These are phyloP conservation scores for Rhynchosporium agropyri DNA, from an alignment of 2,329 filamentous ascomycete species.

Conservation along the genomic window DNA sequence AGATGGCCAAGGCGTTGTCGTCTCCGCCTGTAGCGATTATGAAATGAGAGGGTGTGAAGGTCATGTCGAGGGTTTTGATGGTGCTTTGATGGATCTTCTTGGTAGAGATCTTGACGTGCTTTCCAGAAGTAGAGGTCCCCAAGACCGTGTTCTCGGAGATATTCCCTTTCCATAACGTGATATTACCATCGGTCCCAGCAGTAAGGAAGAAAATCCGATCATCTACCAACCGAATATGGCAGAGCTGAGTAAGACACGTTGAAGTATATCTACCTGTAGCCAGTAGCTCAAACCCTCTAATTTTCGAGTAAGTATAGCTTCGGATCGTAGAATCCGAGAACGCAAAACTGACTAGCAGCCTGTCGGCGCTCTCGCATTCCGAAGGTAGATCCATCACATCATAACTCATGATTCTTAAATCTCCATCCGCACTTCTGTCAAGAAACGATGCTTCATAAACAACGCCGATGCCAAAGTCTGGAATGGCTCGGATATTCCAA, in stretches of 20 bases:
- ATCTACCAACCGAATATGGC: slow-evolving; percentile 46
- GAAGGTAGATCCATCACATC: slow-evolving; percentile 51
- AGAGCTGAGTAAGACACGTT: slow-evolving; percentile 72
- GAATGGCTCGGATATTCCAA: slow-evolving; percentile 66
- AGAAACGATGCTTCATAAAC: slow-evolving; percentile 58
- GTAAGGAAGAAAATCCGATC: slow-evolving; percentile 55
- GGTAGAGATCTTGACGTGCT: slow-evolving; percentile 27
- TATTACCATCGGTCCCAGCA: slow-evolving; percentile 78
- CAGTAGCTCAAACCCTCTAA: slow-evolving; percentile 52
- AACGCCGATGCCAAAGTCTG: slow-evolving; percentile 54
- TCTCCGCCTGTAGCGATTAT: slow-evolving; percentile 80
- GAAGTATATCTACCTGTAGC: slow-evolving; percentile 65
- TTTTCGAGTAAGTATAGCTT: slow-evolving; percentile 52
- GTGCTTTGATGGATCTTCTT: slow-evolving; percentile 75
- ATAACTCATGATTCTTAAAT: slow-evolving; percentile 82
- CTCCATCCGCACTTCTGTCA: slow-evolving; percentile 55
- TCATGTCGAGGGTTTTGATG: slow-evolving; percentile 66
- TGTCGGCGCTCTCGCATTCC: not conserved
- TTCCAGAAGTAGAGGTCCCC: not conserved
- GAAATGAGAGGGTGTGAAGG: slow-evolving; percentile 41
- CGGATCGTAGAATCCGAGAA: slow-evolving; percentile 84
- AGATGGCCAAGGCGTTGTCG: slow-evolving; percentile 76
- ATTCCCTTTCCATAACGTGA: slow-evolving; percentile 60
- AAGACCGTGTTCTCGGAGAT: not conserved
- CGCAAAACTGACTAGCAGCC: slow-evolving; percentile 65